phyloP scores from a whole-genome alignment of 208 protist species.

The Acanthamoeba triangularis region DNA sequence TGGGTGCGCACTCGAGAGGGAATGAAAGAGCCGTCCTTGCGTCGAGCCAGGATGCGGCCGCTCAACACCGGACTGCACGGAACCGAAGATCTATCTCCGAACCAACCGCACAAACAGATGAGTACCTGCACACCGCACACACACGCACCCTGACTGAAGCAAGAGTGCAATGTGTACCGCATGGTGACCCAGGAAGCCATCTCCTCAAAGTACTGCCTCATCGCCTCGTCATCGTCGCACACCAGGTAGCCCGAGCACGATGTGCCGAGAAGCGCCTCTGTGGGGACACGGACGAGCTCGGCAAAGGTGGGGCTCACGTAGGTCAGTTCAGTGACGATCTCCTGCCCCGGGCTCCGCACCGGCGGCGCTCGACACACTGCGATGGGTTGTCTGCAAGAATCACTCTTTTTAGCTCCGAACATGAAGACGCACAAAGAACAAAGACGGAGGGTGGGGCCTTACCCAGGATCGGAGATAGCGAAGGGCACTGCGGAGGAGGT shows the following conservation, averaged over 20 bases:
- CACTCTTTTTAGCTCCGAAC: background rate
- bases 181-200: background rate
- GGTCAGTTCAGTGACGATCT: background rate
- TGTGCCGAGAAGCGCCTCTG: background rate
- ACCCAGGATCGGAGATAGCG: background rate
- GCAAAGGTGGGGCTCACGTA: background rate
- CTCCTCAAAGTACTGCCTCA: background rate
- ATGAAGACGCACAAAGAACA: background rate
- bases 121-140: background rate
- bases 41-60: background rate
- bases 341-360: background rate
- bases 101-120: background rate
- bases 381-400: background rate
- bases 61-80: background rate
- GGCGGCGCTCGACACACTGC: background rate
- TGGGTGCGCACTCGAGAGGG: background rate
- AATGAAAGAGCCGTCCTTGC: background rate
- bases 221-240: background rate
- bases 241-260: background rate
- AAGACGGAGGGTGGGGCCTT: background rate
- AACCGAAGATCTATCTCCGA: background rate
- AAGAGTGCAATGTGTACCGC: background rate
- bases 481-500: slow-evolving; percentile 1
- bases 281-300: background rate
- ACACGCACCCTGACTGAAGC: background rate